Evolutionary conservation across 768 basidiomycete genomes (phyloP).

Genomic region (Boletus rex-veris): DNA sequence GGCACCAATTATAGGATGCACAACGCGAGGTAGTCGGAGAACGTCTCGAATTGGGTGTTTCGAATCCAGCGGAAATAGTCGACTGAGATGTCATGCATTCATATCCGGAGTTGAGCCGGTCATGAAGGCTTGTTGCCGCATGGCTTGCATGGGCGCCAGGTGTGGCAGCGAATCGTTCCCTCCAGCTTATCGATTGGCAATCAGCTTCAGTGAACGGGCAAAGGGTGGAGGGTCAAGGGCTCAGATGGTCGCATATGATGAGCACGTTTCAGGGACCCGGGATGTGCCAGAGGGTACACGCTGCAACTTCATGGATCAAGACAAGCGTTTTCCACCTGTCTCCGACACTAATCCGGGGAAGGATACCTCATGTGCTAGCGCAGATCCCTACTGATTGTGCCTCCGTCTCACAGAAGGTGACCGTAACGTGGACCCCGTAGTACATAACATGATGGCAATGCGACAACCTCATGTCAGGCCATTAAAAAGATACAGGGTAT

Average conservation of each 20-base stretch:
- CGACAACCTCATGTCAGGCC: slow-evolving; percentile 1
- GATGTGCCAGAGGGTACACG: slow-evolving; percentile 6
- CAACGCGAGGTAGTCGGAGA: slow-evolving; percentile 5
- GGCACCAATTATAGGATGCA: background rate
- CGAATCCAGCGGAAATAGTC: slow-evolving; percentile 9
- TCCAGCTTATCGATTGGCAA: slow-evolving; percentile 1
- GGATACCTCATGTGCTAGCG: background rate
- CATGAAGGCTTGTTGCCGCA: background rate
- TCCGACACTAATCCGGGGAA: background rate
- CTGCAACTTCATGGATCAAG: slow-evolving; percentile 8
- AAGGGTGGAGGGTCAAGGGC: slow-evolving; percentile 19
- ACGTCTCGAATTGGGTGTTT: background rate
- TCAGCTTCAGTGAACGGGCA: background rate
- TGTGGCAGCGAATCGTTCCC: slow-evolving; percentile 23
- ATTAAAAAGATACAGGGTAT: too few species aligned
- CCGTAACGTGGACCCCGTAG: too few species aligned
- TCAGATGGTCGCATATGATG: background rate
- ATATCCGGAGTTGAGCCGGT: background rate
- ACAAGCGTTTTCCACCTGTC: background rate
- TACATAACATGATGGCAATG: slow-evolving; percentile 1
- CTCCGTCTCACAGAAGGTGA: too few species aligned
- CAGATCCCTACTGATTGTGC: background rate
- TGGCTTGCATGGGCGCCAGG: background rate
- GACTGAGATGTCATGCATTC: slow-evolving; percentile 8
- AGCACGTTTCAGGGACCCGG: slow-evolving; percentile 20